Base-by-base conservation (phyloP, 164 flowering plant genomes). In the Tetrastigma voinierianum region DNA sequence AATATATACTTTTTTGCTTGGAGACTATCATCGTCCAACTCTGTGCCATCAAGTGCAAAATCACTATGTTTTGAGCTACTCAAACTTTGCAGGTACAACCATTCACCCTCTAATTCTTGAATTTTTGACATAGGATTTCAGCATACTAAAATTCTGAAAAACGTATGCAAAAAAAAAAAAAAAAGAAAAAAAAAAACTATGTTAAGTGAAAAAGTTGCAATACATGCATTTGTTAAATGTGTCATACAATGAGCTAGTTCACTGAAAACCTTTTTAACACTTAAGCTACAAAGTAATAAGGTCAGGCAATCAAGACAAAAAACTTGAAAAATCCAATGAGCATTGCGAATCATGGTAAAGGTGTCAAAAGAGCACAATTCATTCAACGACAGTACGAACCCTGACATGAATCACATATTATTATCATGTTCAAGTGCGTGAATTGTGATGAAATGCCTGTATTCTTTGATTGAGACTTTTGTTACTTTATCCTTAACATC, bases 51-150 rank as follows among this genome's bases (percentile, higher is more conserved):
- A 71, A 69, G 51, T 65, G 61, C 65, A 49, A 64, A 32, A 16
- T 32, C 70, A 51, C 62, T 72, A 19, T 57, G 79, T 25, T 74
- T 85, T 44, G 74, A 70, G 46, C 64, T 67, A 24, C 71, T 76
- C 46, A 74, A 75, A 62, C 74, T 84, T 67, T 79, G 88, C 62
- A 81, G 49, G 9, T 75, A 81, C 49, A 81, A 40, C 67, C 93
- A 32, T 69, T 96, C 89, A n/a, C 83, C 86, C 80, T 96, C 99
- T 51, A 93, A 65, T 56, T 86, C 84, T 81, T 91, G 97, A 76
- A 90, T 90, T 71, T 86, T 96, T 9, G 85, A 88, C 84, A 71
- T 93, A 93, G 25, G 53, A 61, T 72, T 80, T 87, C 74, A 96
- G 15, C 79, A 93, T 69, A 74, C 80, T 86, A 67, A 51, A 65